Evolutionary conservation across 805 yeast genomes (phyloP).

Genomic region (Scheffersomyces amazonensis): DNA sequence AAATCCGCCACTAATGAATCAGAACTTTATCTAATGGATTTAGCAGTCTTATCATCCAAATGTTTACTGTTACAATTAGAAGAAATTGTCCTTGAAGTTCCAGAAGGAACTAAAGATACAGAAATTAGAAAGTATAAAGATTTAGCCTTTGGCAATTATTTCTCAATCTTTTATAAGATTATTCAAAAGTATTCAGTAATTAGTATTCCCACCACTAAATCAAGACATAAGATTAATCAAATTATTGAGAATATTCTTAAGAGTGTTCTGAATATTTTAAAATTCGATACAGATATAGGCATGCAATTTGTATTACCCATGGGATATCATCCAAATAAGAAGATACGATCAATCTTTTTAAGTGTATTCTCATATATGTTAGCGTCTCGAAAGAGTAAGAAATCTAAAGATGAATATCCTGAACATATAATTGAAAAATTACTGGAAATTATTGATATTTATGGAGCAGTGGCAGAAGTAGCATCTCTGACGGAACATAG

Average conservation of each 20-base stretch:
- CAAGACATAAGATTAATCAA: conserved; percentile 51
- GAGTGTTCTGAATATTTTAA: conserved; percentile 66
- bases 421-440: conserved; percentile 22
- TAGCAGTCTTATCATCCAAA: conserved; percentile 62
- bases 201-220: conserved; percentile 14
- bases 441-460: conserved; percentile 31
- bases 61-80: conserved; percentile 55
- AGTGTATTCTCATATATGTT: conserved; percentile 71
- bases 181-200: conserved; percentile 42
- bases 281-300: conserved; percentile 75
- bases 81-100: conserved; percentile 57
- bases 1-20: conserved; percentile 15
- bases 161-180: conserved; percentile 56
- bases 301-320: conserved; percentile 71
- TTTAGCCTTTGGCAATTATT: conserved; percentile 66
- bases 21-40: conserved; percentile 51
- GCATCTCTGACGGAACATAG: conserved; percentile 73
- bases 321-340: conserved; percentile 67
- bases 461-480: conserved; percentile 51
- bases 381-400: conserved; percentile 32
- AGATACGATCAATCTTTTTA: conserved; percentile 69
- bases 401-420: conserved; percentile 23
- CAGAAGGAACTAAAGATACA: conserved; percentile 50
- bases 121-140: conserved; percentile 55
- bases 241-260: conserved; percentile 63